Base-by-base conservation (phyloP, 1,139 yeast genomes). In the Pneumocystis jirovecii region DNA sequence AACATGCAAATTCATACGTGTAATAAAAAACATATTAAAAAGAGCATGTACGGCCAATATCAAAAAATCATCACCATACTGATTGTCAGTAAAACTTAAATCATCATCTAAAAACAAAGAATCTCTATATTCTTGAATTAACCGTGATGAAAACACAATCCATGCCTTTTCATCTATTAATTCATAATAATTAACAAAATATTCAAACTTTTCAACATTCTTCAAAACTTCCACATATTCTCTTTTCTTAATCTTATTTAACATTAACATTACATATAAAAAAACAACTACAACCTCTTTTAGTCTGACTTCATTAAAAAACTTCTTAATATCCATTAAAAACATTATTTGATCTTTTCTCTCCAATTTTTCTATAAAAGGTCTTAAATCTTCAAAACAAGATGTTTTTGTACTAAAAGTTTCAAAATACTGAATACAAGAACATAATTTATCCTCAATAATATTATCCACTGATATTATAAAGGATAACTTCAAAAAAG, bases 31-130 rank as follows among this genome's bases (percentile, higher is more conserved):
- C 39, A 25, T 61, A 10, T 65, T 62, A 8, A 75, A 61, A 25
- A 76, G 65, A 17, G 72, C 64, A 66, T 76, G 72, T 0, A 82
- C 76, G 1, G 85, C 81, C 63, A 85, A 72, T 10, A 87, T 75
- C 3, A 86, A 72, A 64, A 86, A 78, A 66, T 87, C 95, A 70
- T 84, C 84, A 2, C 87, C 87, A 5, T 83, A 76, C 70, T 82
- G 84, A 71, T 84, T 84, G 70, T 87, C 93, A 60, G 85, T 85
- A 21, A 79, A 80, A 35, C 78, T 77, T 68, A 83, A 81, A 1
- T 70, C 72, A 1, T 74, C 63, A 45, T 78, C 74, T 59, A 74
- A 71, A 15, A 70, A 72, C 60, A 71, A 71, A 63, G 76, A 74
- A 40, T 69, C 68, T 59, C 74, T 72, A 71, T 80, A 83, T 21